These are phyloP conservation scores for Cadophora sp. DNA, from an alignment of 2,329 filamentous ascomycete genomes.

Conservation along the genomic window DNA sequence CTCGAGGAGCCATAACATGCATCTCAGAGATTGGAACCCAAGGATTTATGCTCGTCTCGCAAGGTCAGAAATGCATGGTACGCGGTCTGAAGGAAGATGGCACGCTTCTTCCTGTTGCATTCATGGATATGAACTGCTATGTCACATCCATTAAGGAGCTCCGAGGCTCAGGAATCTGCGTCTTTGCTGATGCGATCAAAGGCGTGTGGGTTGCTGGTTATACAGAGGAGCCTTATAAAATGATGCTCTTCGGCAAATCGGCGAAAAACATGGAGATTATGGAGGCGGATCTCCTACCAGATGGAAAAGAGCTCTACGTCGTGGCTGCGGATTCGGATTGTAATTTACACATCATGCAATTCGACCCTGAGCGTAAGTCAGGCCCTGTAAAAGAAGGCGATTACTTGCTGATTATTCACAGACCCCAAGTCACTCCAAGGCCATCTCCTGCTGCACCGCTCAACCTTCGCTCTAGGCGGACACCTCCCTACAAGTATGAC, in stretches of 20 bases:
- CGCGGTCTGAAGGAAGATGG: constrained; percentile 95
- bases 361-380: constrained; percentile 86
- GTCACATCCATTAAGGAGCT: constrained; percentile 86
- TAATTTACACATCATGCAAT: constrained; percentile 88
- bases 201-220: constrained; percentile 97
- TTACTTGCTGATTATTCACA: constrained; percentile 46
- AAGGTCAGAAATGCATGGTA: constrained; percentile 98
- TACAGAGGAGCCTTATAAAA: constrained; percentile 94
- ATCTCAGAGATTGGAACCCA: constrained; percentile 85
- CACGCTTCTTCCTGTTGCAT: constrained; percentile 89
- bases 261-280: constrained; percentile 79
- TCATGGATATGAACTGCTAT: constrained; percentile 97
- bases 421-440: constrained; percentile 94
- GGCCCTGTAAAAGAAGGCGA: not conserved
- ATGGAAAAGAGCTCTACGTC: constrained; percentile 82
- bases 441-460: constrained; percentile 83
- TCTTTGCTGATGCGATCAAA: constrained; percentile 90
- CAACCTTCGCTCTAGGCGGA: constrained; percentile 84
- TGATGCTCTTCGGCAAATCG: constrained; percentile 91
- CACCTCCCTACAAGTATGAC: constrained; percentile 78
- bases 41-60: constrained; percentile 86
- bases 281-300: constrained; percentile 86
- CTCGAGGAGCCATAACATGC: constrained; percentile 89
- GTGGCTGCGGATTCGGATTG: constrained; percentile 84
- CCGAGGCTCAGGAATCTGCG: constrained; percentile 80